These are phyloP conservation scores for Mesembryanthemum crystallinum DNA, from an alignment of 148 eudicot species.

Conservation along the genomic window DNA sequence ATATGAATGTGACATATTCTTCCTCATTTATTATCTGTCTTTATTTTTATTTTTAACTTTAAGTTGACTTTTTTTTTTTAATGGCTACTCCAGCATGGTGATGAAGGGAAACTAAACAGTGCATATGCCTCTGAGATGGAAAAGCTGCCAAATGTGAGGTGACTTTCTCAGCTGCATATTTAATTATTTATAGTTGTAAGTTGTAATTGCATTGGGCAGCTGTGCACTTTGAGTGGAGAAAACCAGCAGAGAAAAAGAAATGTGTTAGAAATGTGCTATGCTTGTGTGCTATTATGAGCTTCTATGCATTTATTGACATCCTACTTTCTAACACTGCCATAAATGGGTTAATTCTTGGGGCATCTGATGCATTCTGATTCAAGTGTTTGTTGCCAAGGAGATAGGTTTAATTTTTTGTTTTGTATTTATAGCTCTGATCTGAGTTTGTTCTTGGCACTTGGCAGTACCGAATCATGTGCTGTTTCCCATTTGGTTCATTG, in stretches of 20 bases:
- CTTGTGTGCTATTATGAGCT: background rate
- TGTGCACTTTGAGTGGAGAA: background rate
- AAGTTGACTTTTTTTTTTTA: background rate
- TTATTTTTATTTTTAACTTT: background rate
- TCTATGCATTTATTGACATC: background rate
- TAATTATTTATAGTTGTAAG: too few species aligned
- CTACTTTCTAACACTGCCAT: background rate
- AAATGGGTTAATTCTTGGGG: background rate
- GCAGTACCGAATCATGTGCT: too few species aligned
- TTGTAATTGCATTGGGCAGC: background rate
- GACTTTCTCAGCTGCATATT: slow-evolving; percentile 29
- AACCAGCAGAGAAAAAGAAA: background rate
- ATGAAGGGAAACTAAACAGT: slow-evolving; percentile 67
- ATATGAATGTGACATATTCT: slow-evolving; percentile 3
- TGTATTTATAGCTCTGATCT: background rate
- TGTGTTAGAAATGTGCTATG: background rate
- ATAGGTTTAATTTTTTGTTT: background rate
- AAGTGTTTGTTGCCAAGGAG: background rate
- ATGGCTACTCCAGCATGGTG: slow-evolving; percentile 60
- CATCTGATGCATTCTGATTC: background rate
- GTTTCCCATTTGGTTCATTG: too few species aligned
- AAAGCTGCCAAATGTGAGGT: slow-evolving; percentile 89
- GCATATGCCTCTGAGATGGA: slow-evolving; percentile 86
- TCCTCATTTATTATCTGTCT: too few species aligned
- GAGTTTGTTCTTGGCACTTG: background rate